Evolutionary conservation across 768 basidiomycete genomes (phyloP).

Genomic region (Leccinum boreale): DNA sequence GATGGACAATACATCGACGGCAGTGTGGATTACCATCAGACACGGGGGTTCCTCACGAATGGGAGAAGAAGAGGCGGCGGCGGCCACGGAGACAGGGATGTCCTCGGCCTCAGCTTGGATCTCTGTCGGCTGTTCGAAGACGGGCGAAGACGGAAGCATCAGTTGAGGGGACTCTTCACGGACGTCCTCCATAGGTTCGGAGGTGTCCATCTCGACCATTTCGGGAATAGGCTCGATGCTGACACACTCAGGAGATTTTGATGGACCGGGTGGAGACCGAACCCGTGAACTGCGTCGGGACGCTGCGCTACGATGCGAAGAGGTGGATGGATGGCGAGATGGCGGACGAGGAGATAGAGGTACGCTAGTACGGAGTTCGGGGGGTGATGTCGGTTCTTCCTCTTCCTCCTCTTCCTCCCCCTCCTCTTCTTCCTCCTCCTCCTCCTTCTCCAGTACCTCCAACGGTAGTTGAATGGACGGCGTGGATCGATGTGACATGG

Average conservation of each 20-base stretch:
- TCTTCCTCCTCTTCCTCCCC: conserved; percentile 13
- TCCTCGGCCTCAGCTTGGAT: neutral
- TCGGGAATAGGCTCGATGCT: conserved; percentile 8
- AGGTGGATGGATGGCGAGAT: conserved; percentile 12
- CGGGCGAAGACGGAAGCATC: conserved; percentile 22
- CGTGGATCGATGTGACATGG: conserved; percentile 13
- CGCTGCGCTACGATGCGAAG: conserved; percentile 13
- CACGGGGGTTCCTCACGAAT: conserved; percentile 3
- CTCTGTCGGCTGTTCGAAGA: neutral
- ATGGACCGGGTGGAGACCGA: conserved; percentile 11
- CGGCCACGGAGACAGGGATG: neutral
- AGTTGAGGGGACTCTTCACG: conserved; percentile 25
- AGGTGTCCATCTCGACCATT: conserved; percentile 11
- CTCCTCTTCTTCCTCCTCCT: conserved; percentile 17
- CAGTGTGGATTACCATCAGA: conserved; percentile 23
- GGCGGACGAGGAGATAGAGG: conserved; percentile 16
- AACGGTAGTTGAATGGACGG: conserved; percentile 13
- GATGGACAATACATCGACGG: conserved; percentile 26
- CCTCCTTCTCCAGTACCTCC: conserved; percentile 7
- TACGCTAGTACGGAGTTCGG: neutral
- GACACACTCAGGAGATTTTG: conserved; percentile 6
- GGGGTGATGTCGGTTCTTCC: conserved; percentile 4
- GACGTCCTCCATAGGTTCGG: conserved; percentile 19
- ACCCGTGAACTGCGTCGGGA: conserved; percentile 19
- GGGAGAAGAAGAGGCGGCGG: neutral